Evolutionary conservation across 352 stramenopile species (phyloP), one percentile per base, ranked within the genome.

Genomic region (Phytophthora chlamydospora): DNA sequence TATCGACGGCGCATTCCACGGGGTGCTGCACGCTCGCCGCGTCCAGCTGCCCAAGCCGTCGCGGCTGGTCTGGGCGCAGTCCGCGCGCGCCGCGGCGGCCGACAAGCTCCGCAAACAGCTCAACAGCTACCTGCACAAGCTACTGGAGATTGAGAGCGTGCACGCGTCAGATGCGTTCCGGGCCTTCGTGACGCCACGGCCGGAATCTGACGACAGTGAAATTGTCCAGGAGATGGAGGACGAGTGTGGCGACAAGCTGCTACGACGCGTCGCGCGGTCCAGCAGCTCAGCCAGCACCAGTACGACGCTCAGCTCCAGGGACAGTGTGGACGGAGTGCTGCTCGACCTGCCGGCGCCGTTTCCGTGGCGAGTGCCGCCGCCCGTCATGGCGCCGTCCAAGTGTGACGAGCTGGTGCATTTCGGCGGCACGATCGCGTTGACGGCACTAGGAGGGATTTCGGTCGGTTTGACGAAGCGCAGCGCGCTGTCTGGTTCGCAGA

Each of bases 71-170:
- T 83, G 66, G 68, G 59, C 64, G 17, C 45, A 60, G 35, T 41
- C 58, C 6, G 40, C 32, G 0, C 64, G 72, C 1, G 63, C 75
- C 24, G 35, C 58, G 16, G 58, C 70, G 7, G 62, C 76, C 3
- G 58, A 75, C 51, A 75, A 77, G 17, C 66, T 85, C 24, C 60
- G 68, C n/a, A 57, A 66, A 21, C 73, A 81, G 51, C 63, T 90
- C 27, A 90, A 89, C 54, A 58, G 67, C 24, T 90, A 90, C 42
- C 43, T 90, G 54, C 81, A 82, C 57, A 75, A 78, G 44, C 61
- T 90, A 27, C 59, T 90, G 38, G 81, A 87, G 63, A 73, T 89
- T 31, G 72, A 83, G 39, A 71, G 61, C 31, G 51, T 90, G 2
- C 64, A 80, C 48, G 56, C 73, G 19, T 73, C 75, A 31, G 63